phyloP scores from a whole-genome alignment of 164 flowering plant genomes.

The grape (Vitis vinifera) region DNA sequence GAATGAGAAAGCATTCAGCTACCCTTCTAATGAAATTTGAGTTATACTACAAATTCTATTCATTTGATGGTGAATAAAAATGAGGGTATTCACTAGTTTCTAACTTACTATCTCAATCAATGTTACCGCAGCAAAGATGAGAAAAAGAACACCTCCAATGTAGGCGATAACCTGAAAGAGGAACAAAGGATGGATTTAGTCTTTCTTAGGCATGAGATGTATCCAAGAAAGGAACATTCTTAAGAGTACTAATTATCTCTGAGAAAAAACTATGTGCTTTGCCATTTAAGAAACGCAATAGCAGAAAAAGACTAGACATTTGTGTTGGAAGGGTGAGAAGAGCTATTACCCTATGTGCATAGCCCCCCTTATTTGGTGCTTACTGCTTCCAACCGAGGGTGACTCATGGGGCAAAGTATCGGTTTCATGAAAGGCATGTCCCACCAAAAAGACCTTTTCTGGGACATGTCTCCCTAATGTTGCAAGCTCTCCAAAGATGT shows the following conservation, averaged over 20 bases:
- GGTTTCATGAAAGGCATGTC: too few relatives aligned
- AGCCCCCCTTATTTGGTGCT: too few relatives aligned
- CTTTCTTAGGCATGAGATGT: not conserved
- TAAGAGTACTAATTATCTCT: not conserved
- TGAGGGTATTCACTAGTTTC: constrained; percentile 1
- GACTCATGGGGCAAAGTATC: too few relatives aligned
- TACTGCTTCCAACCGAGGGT: too few relatives aligned
- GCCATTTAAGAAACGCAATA: too few relatives aligned
- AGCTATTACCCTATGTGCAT: too few relatives aligned
- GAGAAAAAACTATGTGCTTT: too few relatives aligned
- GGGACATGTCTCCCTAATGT: too few relatives aligned
- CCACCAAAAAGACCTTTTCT: too few relatives aligned
- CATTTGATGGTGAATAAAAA: not conserved
- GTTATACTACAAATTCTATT: not conserved
- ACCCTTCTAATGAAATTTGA: not conserved
- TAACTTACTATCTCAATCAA: constrained; percentile 66
- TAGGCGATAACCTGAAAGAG: constrained; percentile 66
- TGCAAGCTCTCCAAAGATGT: too few relatives aligned
- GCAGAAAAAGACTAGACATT: too few relatives aligned
- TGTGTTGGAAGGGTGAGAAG: too few relatives aligned
- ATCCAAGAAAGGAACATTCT: not conserved
- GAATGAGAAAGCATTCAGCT: not conserved
- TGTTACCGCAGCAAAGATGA: constrained; percentile 81
- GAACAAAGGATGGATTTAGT: constrained; percentile 1
- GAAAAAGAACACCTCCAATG: constrained; percentile 84